Conservation (phyloP, 139 green algal species). For the Desmodesmus armatus region DNA sequence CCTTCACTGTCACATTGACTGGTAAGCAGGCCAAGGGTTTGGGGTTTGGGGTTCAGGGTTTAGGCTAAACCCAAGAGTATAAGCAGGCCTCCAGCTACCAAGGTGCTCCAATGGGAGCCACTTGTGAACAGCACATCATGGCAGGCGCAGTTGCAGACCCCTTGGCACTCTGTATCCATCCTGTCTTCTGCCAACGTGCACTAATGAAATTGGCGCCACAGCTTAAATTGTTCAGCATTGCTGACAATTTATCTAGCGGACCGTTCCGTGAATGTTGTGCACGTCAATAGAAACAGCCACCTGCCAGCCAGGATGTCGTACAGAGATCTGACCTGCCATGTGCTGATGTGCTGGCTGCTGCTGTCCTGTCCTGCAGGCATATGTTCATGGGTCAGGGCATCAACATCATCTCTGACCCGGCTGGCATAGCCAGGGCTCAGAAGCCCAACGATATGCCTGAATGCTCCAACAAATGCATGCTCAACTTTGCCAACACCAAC, state of each 20-base stretch:
- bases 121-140: no score
- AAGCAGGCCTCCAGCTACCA: no score
- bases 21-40: background rate
- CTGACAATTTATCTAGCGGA: background rate
- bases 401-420: constrained; percentile 43
- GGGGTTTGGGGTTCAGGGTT: background rate
- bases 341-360: background rate
- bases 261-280: background rate
- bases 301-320: background rate
- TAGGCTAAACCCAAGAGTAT: no score
- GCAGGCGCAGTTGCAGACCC: background rate
- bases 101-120: background rate
- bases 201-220: no score
- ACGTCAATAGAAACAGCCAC: background rate
- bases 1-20: constrained; percentile 75
- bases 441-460: constrained; percentile 30
- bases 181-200: background rate
- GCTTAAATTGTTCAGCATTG: background rate
- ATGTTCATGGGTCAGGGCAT: constrained; percentile 70
- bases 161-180: background rate
- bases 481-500: constrained; percentile 29
- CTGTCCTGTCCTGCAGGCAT: constrained; percentile 42
- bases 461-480: constrained; percentile 43
- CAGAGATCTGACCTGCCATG: background rate
- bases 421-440: background rate